phyloP scores from a whole-genome alignment of 2,329 filamentous ascomycete genomes.

The Podosphaera xanthii region DNA sequence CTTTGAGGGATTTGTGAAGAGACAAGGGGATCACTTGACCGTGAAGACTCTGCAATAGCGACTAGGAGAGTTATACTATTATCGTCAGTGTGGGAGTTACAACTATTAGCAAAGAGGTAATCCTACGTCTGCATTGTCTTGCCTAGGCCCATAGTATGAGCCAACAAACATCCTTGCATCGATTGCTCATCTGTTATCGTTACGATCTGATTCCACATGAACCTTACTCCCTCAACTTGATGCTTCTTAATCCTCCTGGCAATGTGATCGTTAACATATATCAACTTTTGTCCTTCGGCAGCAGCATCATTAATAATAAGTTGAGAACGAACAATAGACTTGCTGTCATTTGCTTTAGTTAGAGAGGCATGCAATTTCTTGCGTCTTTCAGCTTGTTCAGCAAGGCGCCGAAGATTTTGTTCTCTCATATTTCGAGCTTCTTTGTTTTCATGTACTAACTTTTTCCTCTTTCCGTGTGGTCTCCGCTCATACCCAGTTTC shows the following conservation, averaged over 20 bases:
- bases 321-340: slow-evolving; percentile 20
- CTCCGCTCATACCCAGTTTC: background rate
- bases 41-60: slow-evolving; percentile 43
- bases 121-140: slow-evolving; percentile 48
- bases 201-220: slow-evolving; percentile 73
- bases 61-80: slow-evolving; percentile 50
- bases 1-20: slow-evolving; percentile 42
- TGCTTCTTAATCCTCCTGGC: slow-evolving; percentile 49
- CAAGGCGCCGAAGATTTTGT: slow-evolving; percentile 27
- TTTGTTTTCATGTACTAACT: slow-evolving; percentile 23
- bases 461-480: slow-evolving; percentile 15
- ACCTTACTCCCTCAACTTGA: slow-evolving; percentile 60
- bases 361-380: slow-evolving; percentile 24
- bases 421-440: slow-evolving; percentile 26
- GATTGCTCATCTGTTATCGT: slow-evolving; percentile 22
- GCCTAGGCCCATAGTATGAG: slow-evolving; percentile 78
- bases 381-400: slow-evolving; percentile 29
- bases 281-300: slow-evolving; percentile 31
- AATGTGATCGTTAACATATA: slow-evolving; percentile 43
- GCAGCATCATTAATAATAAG: slow-evolving; percentile 47
- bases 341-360: slow-evolving; percentile 20
- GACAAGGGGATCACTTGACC: slow-evolving; percentile 32
- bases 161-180: slow-evolving; percentile 55
- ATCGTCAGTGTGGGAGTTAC: background rate
- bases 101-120: background rate